Percentiles rank a stretch among this genome's conserved stretches.
These are phyloP conservation scores for Chamaecyparis obtusa DNA, from an alignment of 75 land plant species.

Conservation along the genomic window DNA sequence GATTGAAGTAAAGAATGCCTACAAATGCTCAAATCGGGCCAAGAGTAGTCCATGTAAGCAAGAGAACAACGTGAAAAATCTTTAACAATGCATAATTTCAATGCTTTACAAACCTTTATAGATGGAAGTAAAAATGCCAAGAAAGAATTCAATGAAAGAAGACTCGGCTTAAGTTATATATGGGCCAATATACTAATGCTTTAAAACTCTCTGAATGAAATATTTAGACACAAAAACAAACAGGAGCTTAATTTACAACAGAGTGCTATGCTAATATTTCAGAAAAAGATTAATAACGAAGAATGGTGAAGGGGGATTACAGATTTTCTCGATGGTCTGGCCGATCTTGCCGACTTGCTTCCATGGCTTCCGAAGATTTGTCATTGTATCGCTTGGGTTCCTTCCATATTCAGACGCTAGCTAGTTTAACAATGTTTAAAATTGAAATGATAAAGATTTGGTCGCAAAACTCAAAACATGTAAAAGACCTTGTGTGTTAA, in stretches of 20 bases:
- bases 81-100: neutral
- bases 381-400: slow-evolving; percentile 16
- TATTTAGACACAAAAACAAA: neutral
- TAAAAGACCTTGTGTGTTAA: neutral
- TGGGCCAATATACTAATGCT: neutral
- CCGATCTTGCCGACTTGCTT: no score
- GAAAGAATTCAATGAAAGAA: neutral
- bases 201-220: neutral
- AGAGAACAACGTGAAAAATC: neutral
- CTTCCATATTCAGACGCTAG: neutral
- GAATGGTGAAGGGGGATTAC: slow-evolving; percentile 27
- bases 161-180: neutral
- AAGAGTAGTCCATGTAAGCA: neutral
- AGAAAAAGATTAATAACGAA: neutral
- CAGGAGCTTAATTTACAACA: neutral
- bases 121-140: neutral
- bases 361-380: no score
- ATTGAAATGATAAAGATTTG: no score
- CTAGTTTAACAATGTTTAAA: neutral
- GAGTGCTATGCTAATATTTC: neutral
- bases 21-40: neutral
- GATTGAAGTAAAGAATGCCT: neutral
- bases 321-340: slow-evolving; percentile 64
- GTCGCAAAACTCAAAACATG: no score
- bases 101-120: neutral